phyloP scores from a whole-genome alignment of 2,329 filamentous ascomycete genomes.

The Penicillium griseofulvum region DNA sequence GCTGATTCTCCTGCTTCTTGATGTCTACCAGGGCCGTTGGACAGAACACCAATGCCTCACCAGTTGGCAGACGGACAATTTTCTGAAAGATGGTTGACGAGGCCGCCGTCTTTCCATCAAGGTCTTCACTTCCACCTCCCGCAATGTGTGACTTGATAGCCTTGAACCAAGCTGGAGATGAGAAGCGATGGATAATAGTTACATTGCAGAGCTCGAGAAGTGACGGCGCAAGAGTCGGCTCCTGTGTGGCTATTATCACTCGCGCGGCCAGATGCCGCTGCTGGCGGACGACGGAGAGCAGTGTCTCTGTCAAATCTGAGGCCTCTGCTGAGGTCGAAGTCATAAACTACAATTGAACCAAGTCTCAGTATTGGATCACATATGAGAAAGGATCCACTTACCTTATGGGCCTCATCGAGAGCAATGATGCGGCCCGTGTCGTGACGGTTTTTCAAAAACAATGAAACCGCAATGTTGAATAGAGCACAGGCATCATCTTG shows the following conservation, averaged over 20 bases:
- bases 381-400: constrained; percentile 23
- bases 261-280: constrained; percentile 3
- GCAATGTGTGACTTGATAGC: neutral
- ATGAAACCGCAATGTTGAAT: constrained; percentile 67
- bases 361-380: neutral
- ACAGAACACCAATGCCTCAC: constrained; percentile 3
- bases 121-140: neutral
- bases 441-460: constrained; percentile 60
- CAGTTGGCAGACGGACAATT: neutral
- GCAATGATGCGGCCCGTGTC: constrained; percentile 52
- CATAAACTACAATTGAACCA: neutral
- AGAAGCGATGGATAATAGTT: constrained; percentile 1
- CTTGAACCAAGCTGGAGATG: constrained; percentile 4
- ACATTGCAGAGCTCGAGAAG: constrained; percentile 3
- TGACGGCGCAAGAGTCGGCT: constrained; percentile 2
- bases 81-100: neutral
- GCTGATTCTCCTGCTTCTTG: neutral
- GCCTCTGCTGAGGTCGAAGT: neutral
- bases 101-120: neutral
- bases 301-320: neutral
- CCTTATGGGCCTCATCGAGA: constrained; percentile 61
- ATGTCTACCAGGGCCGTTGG: neutral
- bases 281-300: constrained; percentile 1
- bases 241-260: constrained; percentile 3
- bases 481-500: constrained; percentile 65